Conservation (phyloP, 2,329 filamentous ascomycete genomes). For the Phialophora tarda region DNA sequence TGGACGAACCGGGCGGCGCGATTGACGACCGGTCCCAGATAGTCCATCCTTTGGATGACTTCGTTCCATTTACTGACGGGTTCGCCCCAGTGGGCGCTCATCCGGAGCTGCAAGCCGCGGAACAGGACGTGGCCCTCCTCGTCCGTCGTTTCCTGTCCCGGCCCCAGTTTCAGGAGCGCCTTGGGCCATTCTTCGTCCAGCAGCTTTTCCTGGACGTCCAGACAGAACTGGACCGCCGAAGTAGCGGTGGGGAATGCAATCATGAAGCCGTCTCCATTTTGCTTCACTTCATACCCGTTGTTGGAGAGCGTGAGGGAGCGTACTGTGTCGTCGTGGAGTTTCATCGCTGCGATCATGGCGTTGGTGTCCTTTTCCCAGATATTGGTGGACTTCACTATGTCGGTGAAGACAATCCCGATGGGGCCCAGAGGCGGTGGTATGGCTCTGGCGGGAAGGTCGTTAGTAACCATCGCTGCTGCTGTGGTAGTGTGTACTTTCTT, state of each 20-base stretch:
- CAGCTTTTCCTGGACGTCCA: slow-evolving; percentile 36
- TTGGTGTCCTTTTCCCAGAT: slow-evolving; percentile 36
- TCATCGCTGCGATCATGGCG: slow-evolving; percentile 37
- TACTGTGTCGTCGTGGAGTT: slow-evolving; percentile 34
- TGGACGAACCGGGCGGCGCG: slow-evolving; percentile 37
- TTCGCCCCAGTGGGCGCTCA: slow-evolving; percentile 36
- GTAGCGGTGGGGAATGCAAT: slow-evolving; percentile 35
- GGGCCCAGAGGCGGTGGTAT: slow-evolving; percentile 25
- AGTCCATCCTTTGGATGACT: slow-evolving; percentile 38
- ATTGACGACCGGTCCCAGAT: slow-evolving; percentile 37
- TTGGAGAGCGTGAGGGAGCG: slow-evolving; percentile 31
- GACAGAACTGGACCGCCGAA: slow-evolving; percentile 36
- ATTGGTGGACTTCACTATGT: slow-evolving; percentile 38
- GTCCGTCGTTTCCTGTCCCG: slow-evolving; percentile 31
- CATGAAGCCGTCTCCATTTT: slow-evolving; percentile 41
- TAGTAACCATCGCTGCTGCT: background rate
- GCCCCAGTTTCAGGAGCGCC: slow-evolving; percentile 31
- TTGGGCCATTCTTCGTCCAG: slow-evolving; percentile 36
- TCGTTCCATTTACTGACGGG: slow-evolving; percentile 38
- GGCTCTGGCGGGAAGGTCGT: background rate
- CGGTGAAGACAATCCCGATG: slow-evolving; percentile 38
- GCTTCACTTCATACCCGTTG: slow-evolving; percentile 38
- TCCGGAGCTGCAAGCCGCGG: slow-evolving; percentile 35
- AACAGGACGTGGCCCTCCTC: slow-evolving; percentile 32
- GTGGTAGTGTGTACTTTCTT: background rate